Evolutionary conservation across 2,329 filamentous ascomycete genomes (phyloP).

Genomic region (Verticillium isaacii): DNA sequence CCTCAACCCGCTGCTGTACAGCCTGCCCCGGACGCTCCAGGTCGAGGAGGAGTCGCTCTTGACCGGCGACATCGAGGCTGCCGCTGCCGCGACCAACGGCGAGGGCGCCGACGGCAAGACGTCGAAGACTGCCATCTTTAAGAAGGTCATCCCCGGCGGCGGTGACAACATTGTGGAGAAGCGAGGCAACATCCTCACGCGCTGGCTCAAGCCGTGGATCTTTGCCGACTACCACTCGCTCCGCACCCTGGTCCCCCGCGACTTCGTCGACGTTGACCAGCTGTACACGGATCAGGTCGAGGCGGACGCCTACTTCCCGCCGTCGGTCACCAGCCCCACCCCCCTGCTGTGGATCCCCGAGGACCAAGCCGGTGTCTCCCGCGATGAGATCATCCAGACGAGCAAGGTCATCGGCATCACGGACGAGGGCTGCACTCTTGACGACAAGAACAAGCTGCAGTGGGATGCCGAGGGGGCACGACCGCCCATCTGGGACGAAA

Average conservation of each 20-base stretch:
- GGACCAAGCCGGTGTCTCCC: conserved; percentile 68
- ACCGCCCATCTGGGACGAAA: conserved; percentile 39
- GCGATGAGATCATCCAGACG: conserved; percentile 72
- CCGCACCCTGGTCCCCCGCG: conserved; percentile 62
- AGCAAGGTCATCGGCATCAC: conserved; percentile 70
- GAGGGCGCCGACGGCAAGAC: neutral
- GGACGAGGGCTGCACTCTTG: conserved; percentile 67
- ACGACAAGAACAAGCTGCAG: conserved; percentile 54
- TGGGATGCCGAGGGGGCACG: conserved; percentile 37
- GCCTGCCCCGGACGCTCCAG: conserved; percentile 59
- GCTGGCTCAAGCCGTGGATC: conserved; percentile 74
- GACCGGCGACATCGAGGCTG: conserved; percentile 7
- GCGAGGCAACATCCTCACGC: conserved; percentile 54
- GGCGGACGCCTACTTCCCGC: conserved; percentile 68
- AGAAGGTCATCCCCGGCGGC: conserved; percentile 8
- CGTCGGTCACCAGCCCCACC: conserved; percentile 55
- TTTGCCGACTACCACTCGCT: conserved; percentile 69
- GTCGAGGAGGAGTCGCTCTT: conserved; percentile 32
- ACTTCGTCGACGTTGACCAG: conserved; percentile 40
- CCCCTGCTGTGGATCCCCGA: conserved; percentile 82
- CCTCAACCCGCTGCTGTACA: conserved; percentile 66
- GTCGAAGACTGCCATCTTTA: conserved; percentile 13
- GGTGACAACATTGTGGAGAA: conserved; percentile 28
- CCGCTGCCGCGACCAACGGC: neutral
- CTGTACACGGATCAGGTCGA: conserved; percentile 59